A percentile compares a stretch with the other conserved stretches of the same genome.
These are phyloP conservation scores for Emericellopsis terricola DNA, from an alignment of 495 filamentous ascomycete species.

Conservation along the genomic window DNA sequence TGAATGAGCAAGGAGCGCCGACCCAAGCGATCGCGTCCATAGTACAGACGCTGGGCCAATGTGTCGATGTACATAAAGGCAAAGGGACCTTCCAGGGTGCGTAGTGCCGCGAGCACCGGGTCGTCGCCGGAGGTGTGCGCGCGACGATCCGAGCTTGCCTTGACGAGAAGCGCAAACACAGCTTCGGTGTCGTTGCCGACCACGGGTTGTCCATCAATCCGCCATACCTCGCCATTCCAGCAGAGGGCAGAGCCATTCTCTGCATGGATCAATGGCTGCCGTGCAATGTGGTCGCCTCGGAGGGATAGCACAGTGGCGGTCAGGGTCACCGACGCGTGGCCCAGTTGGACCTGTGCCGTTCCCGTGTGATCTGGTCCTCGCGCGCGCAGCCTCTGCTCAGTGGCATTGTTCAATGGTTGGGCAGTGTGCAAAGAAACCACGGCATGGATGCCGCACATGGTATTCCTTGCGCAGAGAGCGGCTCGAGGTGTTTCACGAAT, in stretches of 20 bases:
- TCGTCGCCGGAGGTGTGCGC: conserved; percentile 11
- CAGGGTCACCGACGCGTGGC: conserved; percentile 32
- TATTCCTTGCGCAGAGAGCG: no score
- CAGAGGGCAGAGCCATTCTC: conserved; percentile 56
- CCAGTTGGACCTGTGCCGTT: conserved; percentile 12
- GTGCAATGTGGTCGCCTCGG: conserved; percentile 49
- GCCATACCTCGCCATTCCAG: conserved; percentile 99
- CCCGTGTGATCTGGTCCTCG: conserved; percentile 35
- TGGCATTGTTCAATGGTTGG: conserved; percentile 10
- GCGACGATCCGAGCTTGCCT: conserved; percentile 11
- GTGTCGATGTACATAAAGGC: conserved; percentile 81
- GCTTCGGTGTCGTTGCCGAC: conserved; percentile 58
- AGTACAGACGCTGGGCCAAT: conserved; percentile 41
- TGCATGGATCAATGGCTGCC: conserved; percentile 53
- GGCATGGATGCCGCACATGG: conserved; percentile 33
- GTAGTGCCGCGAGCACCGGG: conserved; percentile 33
- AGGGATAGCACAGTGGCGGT: conserved; percentile 76
- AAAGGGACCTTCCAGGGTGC: conserved; percentile 64
- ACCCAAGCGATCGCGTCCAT: conserved; percentile 71
- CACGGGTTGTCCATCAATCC: conserved; percentile 28
- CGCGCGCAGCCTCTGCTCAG: conserved; percentile 16
- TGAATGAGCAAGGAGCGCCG: conserved; percentile 59
- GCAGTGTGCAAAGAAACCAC: conserved; percentile 10
- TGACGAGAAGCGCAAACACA: conserved; percentile 46
- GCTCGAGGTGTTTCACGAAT: no score